These are phyloP conservation scores for Lyophyllum atratum DNA, from an alignment of 768 basidiomycete species.

Conservation along the genomic window DNA sequence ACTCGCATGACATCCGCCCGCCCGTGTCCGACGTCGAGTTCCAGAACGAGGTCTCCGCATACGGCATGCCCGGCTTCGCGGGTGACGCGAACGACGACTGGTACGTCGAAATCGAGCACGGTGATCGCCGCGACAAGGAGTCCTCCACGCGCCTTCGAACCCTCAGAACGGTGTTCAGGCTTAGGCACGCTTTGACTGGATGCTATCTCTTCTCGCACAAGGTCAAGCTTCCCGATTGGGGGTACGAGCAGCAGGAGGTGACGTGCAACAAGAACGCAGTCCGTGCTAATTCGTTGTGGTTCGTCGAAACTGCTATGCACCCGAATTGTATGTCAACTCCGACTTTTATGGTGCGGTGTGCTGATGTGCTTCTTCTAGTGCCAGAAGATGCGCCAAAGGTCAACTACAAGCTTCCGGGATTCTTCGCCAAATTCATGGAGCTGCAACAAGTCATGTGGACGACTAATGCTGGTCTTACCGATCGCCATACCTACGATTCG, in stretches of 20 bases:
- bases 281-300: conserved; percentile 89
- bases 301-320: conserved; percentile 84
- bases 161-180: conserved; percentile 76
- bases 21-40: conserved; percentile 98
- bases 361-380: conserved; percentile 45
- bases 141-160: conserved; percentile 76
- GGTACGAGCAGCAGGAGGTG: conserved; percentile 97
- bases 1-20: conserved; percentile 94
- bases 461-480: conserved; percentile 94
- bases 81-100: conserved; percentile 96
- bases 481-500: conserved; percentile 93
- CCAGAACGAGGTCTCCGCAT: conserved; percentile 97
- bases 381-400: conserved; percentile 71
- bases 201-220: conserved; percentile 99
- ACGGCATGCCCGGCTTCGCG: conserved; percentile 81
- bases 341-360: neutral
- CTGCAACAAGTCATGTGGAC: conserved; percentile 95
- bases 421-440: conserved; percentile 89
- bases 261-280: conserved; percentile 99
- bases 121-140: conserved; percentile 62
- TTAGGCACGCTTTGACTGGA: conserved; percentile 84
- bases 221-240: conserved; percentile 98
- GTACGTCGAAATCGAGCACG: conserved; percentile 82
- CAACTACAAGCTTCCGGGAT: conserved; percentile 90
- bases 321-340: conserved; percentile 52